A percentile compares a stretch with the other conserved stretches of the same genome.
Evolutionary conservation across 495 filamentous ascomycete species (phyloP).

Genomic region (Oleoguttula mirabilis): DNA sequence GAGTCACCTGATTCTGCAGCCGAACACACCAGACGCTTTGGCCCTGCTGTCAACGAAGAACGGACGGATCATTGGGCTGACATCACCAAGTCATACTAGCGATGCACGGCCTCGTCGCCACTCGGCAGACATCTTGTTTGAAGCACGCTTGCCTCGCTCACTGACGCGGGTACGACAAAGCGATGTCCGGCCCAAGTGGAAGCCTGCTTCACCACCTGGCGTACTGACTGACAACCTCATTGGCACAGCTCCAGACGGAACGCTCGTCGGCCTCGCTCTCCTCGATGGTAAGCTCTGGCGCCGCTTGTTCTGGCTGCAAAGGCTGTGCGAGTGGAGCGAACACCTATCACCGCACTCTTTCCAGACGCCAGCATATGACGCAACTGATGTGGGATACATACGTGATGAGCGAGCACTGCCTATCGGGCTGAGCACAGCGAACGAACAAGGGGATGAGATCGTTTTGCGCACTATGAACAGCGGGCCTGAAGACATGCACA

Average conservation of each 20-base stretch:
- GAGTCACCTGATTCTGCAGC: conserved; percentile 5
- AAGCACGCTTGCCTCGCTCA: conserved; percentile 24
- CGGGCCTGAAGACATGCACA: conserved; percentile 10
- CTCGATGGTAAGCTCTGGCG: conserved; percentile 18
- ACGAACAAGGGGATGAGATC: conserved; percentile 1
- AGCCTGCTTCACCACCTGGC: conserved; percentile 11
- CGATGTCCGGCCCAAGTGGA: conserved; percentile 26
- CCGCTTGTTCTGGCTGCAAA: conserved; percentile 20
- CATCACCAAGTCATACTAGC: not conserved
- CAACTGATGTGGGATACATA: not conserved
- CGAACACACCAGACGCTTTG: not conserved
- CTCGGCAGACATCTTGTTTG: conserved; percentile 23
- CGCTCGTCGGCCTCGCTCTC: conserved; percentile 24
- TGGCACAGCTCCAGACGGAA: conserved; percentile 27
- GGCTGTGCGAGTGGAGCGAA: conserved; percentile 12
- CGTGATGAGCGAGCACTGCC: conserved; percentile 5
- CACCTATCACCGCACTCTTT: conserved; percentile 9
- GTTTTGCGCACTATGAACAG: conserved; percentile 3
- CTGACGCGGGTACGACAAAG: conserved; percentile 25
- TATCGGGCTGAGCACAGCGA: conserved; percentile 1
- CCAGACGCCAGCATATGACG: not conserved
- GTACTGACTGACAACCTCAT: conserved; percentile 26
- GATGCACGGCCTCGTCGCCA: not conserved
- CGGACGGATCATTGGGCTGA: conserved; percentile 21
- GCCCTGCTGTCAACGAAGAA: conserved; percentile 24